phyloP scores from a whole-genome alignment of 257 asterid species.

The Lithospermum erythrorhizon region DNA sequence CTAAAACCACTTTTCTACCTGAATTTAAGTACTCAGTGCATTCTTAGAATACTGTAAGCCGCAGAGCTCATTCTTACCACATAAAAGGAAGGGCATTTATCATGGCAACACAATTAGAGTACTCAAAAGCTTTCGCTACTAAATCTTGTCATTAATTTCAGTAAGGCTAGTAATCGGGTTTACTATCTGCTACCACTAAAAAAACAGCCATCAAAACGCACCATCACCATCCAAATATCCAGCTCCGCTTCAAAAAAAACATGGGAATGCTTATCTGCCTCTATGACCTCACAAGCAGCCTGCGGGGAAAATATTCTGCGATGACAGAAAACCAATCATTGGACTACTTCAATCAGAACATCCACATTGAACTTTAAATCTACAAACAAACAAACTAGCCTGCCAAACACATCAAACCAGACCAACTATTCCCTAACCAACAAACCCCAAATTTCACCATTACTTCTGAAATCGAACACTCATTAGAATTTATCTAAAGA shows the following conservation, averaged over 20 bases:
- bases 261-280: conserved; percentile 92
- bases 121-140: background rate
- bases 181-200: background rate
- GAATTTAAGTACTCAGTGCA: background rate
- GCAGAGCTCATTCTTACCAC: too few relatives aligned
- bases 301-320: conserved; percentile 92
- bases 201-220: conserved; percentile 15
- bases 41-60: background rate
- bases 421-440: background rate
- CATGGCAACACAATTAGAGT: background rate
- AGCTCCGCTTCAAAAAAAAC: conserved; percentile 90
- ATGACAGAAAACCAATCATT: conserved; percentile 5
- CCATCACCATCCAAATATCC: conserved; percentile 99
- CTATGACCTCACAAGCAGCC: conserved; percentile 88
- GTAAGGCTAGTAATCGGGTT: background rate
- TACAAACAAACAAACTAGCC: too few relatives aligned
- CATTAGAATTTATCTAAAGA: too few relatives aligned
- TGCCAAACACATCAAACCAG: background rate
- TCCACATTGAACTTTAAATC: background rate
- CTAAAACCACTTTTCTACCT: too few relatives aligned
- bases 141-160: background rate
- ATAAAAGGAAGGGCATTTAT: background rate
- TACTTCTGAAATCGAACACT: too few relatives aligned
- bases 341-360: background rate
- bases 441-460: too few relatives aligned